Percentiles rank a stretch among this genome's conserved stretches.
phyloP scores from a whole-genome alignment of 176 grass and related monocot species.

The Chrysopogon serrulatus region DNA sequence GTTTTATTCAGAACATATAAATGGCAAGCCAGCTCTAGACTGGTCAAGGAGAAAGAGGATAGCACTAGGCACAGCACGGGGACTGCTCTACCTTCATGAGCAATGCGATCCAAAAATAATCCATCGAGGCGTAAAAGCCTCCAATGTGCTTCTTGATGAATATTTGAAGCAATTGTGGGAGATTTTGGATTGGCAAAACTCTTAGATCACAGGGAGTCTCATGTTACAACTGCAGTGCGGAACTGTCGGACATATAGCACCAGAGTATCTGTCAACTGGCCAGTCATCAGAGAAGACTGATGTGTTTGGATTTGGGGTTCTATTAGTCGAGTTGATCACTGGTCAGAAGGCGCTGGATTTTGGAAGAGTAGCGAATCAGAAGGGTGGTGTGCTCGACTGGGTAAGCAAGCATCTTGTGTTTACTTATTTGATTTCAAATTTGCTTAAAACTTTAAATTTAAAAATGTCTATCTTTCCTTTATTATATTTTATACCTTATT shows the following conservation, averaged over 20 bases:
- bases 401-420: conserved; percentile 37
- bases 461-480: background rate
- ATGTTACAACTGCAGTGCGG: conserved; percentile 93
- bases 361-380: conserved; percentile 79
- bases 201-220: conserved; percentile 86
- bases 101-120: conserved; percentile 99
- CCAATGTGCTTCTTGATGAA: conserved; percentile 94
- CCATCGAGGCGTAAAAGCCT: conserved; percentile 94
- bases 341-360: conserved; percentile 96
- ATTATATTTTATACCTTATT: background rate
- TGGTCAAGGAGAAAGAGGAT: conserved; percentile 91
- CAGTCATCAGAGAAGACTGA: conserved; percentile 98
- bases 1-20: conserved; percentile 50
- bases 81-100: conserved; percentile 86
- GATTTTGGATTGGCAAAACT: conserved; percentile 97
- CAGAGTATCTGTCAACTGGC: conserved; percentile 92
- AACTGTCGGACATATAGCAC: conserved; percentile 94
- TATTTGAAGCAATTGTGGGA: conserved; percentile 97
- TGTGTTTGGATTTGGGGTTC: conserved; percentile 95
- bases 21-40: conserved; percentile 82
- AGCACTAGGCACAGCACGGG: conserved; percentile 85
- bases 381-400: conserved; percentile 88
- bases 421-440: background rate
- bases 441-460: background rate
- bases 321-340: conserved; percentile 90